Percentiles rank a stretch among this genome's conserved stretches.
These are phyloP conservation scores for Alisma plantagoaquatica DNA, from an alignment of 106 monocot genomes.

Conservation along the genomic window DNA sequence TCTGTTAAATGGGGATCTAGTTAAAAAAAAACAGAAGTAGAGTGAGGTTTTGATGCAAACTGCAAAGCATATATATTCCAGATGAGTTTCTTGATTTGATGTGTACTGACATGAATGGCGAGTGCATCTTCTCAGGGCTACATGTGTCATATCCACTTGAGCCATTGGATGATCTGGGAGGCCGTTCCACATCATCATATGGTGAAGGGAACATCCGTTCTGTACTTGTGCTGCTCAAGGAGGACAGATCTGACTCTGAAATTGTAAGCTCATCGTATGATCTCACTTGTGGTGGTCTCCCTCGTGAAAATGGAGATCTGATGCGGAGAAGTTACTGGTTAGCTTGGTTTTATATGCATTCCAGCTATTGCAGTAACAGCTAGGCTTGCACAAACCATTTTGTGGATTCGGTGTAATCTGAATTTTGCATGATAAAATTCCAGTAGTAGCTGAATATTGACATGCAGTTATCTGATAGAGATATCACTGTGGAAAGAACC, in stretches of 20 bases:
- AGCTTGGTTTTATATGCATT: not conserved
- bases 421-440: not conserved
- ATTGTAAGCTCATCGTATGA: slow-evolving; percentile 7
- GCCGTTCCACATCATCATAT: not conserved
- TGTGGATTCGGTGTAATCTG: not conserved
- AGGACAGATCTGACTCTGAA: slow-evolving; percentile 39
- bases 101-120: slow-evolving; percentile 10
- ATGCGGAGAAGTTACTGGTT: not conserved
- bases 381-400: not conserved
- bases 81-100: too few relatives aligned
- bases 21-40: not conserved
- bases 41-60: too few relatives aligned
- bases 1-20: slow-evolving; percentile 44
- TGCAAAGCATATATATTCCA: too few relatives aligned
- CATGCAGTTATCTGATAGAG: too few relatives aligned
- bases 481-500: too few relatives aligned
- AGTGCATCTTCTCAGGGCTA: slow-evolving; percentile 13
- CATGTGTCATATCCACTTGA: slow-evolving; percentile 21
- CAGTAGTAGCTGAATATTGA: too few relatives aligned
- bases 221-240: slow-evolving; percentile 38
- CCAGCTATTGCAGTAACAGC: not conserved
- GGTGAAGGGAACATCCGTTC: slow-evolving; percentile 14
- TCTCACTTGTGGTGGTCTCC: slow-evolving; percentile 6
- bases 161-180: slow-evolving; percentile 20
- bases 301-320: slow-evolving; percentile 43